These are phyloP conservation scores for Datisca glomerata DNA, from an alignment of 306 rosid genomes.

Conservation along the genomic window DNA sequence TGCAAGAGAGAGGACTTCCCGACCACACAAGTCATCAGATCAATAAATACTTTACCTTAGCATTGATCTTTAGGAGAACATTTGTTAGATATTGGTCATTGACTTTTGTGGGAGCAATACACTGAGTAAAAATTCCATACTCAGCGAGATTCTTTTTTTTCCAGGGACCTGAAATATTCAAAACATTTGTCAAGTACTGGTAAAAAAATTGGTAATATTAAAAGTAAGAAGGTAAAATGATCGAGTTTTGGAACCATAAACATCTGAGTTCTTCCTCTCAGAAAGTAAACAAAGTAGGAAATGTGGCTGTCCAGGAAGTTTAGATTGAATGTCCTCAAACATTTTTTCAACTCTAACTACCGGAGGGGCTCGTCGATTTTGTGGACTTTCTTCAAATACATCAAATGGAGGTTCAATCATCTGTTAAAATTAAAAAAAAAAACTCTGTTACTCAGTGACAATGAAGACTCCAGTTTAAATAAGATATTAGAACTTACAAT, in stretches of 20 bases:
- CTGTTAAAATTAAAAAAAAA: constrained; percentile 26
- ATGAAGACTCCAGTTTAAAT: background rate
- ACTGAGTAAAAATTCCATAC: constrained; percentile 67
- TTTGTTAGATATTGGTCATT: constrained; percentile 87
- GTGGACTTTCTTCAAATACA: constrained; percentile 47
- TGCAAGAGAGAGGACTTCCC: background rate
- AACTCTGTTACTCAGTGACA: background rate
- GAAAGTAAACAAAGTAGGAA: constrained; percentile 82
- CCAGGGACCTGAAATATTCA: constrained; percentile 65
- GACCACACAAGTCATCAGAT: background rate
- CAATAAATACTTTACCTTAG: constrained; percentile 39
- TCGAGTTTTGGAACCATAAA: constrained; percentile 64
- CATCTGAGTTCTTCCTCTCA: constrained; percentile 80
- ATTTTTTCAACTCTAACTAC: constrained; percentile 71
- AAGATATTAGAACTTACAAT: constrained; percentile 37
- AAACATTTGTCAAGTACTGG: too few species aligned
- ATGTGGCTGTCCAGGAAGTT: constrained; percentile 61
- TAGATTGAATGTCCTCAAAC: constrained; percentile 47
- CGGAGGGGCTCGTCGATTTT: constrained; percentile 63
- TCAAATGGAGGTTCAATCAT: constrained; percentile 32
- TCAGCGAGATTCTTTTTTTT: constrained; percentile 65
- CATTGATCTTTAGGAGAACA: constrained; percentile 78
- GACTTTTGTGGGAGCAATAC: constrained; percentile 72
- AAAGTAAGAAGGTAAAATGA: too few species aligned
- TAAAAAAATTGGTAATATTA: too few species aligned